Evolutionary conservation across 2,329 filamentous ascomycete genomes (phyloP).

Genomic region (Bisporella sp.): DNA sequence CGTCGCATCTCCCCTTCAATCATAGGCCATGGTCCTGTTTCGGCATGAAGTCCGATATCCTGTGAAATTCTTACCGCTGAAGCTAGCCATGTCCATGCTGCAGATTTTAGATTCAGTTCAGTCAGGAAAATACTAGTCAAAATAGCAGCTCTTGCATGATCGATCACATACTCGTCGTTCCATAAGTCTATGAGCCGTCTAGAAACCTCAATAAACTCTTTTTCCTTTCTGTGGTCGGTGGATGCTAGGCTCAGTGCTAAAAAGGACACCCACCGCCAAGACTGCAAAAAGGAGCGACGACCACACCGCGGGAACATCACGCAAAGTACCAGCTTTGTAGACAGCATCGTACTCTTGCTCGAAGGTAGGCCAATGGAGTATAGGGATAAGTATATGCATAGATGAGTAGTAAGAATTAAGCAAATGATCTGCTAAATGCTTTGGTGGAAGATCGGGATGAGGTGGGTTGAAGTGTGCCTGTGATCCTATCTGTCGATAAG

Average conservation of each 20-base stretch:
- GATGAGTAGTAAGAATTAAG: constrained; percentile 69
- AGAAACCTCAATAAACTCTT: constrained; percentile 64
- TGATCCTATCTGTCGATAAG: constrained; percentile 49
- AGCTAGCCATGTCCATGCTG: constrained; percentile 81
- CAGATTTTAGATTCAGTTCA: constrained; percentile 80
- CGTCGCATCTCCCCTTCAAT: constrained; percentile 82
- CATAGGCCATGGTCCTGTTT: constrained; percentile 64
- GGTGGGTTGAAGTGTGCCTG: constrained; percentile 43
- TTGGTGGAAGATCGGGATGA: constrained; percentile 62
- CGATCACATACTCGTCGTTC: constrained; percentile 69
- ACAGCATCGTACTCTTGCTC: constrained; percentile 67
- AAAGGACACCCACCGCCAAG: constrained; percentile 75
- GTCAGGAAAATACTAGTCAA: constrained; percentile 73
- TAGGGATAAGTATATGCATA: constrained; percentile 73
- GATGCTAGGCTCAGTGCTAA: constrained; percentile 51
- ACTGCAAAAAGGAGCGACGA: constrained; percentile 76
- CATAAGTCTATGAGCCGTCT: constrained; percentile 70
- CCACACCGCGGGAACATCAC: constrained; percentile 61
- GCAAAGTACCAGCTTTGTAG: constrained; percentile 58
- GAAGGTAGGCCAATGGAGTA: constrained; percentile 85
- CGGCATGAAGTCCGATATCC: constrained; percentile 72
- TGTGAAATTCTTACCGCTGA: constrained; percentile 74
- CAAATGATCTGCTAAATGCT: constrained; percentile 62
- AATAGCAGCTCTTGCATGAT: constrained; percentile 66
- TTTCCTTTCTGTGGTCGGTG: constrained; percentile 46